phyloP scores from a whole-genome alignment of 495 filamentous ascomycete species.

The Amorphotheca resinae region DNA sequence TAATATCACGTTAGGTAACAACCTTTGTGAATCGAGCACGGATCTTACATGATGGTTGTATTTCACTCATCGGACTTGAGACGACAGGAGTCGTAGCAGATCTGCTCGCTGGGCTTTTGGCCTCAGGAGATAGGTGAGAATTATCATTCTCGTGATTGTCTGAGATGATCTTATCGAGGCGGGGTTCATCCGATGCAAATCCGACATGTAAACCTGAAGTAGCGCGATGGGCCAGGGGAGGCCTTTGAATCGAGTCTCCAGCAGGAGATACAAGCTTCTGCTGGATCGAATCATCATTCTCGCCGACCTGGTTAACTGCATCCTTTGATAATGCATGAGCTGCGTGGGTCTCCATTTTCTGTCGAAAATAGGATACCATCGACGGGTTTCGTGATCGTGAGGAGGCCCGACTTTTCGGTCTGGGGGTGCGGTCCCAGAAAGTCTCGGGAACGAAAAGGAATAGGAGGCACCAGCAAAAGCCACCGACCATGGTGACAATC shows the following conservation, averaged over 20 bases:
- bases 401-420: conserved; percentile 33
- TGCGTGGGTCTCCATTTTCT: not conserved
- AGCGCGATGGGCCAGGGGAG: conserved; percentile 2
- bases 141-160: not conserved
- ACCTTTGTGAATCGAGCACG: not conserved
- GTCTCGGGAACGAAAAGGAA: conserved; percentile 94
- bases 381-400: conserved; percentile 22
- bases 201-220: conserved; percentile 35
- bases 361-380: not conserved
- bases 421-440: conserved; percentile 84
- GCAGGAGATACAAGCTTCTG: not conserved
- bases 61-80: no score
- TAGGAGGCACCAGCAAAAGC: conserved; percentile 55
- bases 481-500: conserved; percentile 80
- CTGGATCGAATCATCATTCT: not conserved
- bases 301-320: not conserved
- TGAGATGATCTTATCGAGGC: conserved; percentile 1
- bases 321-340: not conserved
- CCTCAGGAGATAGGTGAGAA: not conserved
- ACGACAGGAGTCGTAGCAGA: not conserved
- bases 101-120: not conserved
- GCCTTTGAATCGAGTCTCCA: conserved; percentile 2
- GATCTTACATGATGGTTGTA: not conserved
- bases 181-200: conserved; percentile 33
- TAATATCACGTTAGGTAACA: not conserved